These are phyloP conservation scores for Orbilia quercus DNA, from an alignment of 2,329 filamentous ascomycete species.

Conservation along the genomic window DNA sequence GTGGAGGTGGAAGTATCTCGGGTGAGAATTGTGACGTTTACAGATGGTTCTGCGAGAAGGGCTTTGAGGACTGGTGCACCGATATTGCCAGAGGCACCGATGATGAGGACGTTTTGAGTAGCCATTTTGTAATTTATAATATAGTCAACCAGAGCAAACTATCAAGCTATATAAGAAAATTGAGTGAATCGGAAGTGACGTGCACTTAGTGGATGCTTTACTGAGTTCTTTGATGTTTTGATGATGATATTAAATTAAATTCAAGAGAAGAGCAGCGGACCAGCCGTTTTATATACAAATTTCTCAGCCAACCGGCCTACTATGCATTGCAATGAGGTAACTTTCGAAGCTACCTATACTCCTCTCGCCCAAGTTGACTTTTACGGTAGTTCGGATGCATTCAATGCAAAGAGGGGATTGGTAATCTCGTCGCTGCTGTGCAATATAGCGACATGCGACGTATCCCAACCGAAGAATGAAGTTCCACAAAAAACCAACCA, in stretches of 20 bases:
- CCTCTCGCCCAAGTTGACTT: too few species aligned
- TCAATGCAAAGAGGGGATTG: conserved; percentile 3
- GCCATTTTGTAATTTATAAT: too few species aligned
- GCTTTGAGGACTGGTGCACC: conserved; percentile 36
- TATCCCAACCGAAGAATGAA: background rate
- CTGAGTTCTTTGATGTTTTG: background rate
- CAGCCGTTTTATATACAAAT: conserved; percentile 22
- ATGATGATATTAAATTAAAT: background rate
- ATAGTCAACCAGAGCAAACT: too few species aligned
- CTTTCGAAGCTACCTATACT: too few species aligned
- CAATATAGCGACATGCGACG: conserved; percentile 28
- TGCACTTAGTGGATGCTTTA: background rate
- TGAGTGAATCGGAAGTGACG: too few species aligned
- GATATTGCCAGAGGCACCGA: conserved; percentile 47
- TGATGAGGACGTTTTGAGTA: conserved; percentile 45
- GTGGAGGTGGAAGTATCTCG: conserved; percentile 65
- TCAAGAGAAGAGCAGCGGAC: background rate
- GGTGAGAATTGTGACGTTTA: conserved; percentile 70
- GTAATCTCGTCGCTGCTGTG: conserved; percentile 14
- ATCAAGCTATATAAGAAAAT: too few species aligned
- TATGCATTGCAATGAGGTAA: too few species aligned
- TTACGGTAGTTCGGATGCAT: too few species aligned
- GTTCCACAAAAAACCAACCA: background rate
- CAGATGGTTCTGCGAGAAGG: conserved; percentile 36
- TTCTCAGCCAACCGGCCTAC: too few species aligned